Conservation (phyloP, 257 asterid genomes). For the Solanum rostratum region DNA sequence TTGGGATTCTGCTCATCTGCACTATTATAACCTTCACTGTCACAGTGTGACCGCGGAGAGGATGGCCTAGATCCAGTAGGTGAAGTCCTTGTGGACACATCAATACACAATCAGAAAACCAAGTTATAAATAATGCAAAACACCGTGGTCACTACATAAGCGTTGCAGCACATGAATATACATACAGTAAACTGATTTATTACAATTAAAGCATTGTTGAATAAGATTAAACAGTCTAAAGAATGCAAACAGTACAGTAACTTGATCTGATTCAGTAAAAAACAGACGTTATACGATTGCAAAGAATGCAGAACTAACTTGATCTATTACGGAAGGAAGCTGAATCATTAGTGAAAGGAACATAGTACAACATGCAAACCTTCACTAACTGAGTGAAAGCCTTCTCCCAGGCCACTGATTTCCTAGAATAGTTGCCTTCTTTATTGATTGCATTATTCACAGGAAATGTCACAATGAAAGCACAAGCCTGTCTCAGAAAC, state of each 20-base stretch:
- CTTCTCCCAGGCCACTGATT: no score
- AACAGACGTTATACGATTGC: background rate
- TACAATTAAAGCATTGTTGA: background rate
- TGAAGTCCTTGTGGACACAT: slow-evolving; percentile 64
- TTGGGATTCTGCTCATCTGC: slow-evolving; percentile 80
- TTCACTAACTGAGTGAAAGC: no score
- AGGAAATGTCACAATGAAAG: no score
- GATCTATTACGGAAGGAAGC: background rate
- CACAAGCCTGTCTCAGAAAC: no score
- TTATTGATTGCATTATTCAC: no score
- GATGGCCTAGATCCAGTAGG: slow-evolving; percentile 91
- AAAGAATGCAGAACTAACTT: background rate
- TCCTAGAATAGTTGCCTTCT: no score
- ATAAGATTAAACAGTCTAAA: background rate
- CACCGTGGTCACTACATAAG: background rate
- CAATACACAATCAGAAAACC: no score
- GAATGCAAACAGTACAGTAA: no score
- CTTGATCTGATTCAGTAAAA: background rate
- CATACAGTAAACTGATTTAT: background rate
- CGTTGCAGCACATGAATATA: background rate
- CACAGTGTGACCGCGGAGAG: slow-evolving; percentile 86
- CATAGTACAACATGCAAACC: no score
- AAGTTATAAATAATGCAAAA: background rate
- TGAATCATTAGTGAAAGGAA: no score
- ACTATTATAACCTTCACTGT: slow-evolving; percentile 94